phyloP scores from a whole-genome alignment of 2,329 filamentous ascomycete genomes.

The Coniochaeta sp. region DNA sequence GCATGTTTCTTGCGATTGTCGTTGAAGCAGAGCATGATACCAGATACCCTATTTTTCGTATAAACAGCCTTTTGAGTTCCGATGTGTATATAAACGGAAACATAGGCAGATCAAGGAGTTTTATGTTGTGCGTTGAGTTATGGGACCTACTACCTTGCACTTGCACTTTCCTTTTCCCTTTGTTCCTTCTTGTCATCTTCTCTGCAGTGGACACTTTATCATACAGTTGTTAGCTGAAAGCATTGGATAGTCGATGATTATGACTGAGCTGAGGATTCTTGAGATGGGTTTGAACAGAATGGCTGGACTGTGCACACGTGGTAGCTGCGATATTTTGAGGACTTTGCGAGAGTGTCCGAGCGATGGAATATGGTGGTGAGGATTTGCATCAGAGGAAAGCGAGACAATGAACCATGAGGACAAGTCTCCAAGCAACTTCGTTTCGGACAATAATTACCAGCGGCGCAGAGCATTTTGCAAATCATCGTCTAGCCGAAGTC shows the following conservation, averaged over 20 bases:
- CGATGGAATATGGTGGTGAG: background rate
- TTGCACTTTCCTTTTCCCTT: background rate
- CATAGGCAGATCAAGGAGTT: background rate
- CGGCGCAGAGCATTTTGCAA: background rate
- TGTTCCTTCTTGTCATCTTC: background rate
- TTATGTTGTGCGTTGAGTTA: background rate
- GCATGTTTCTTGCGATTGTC: slow-evolving; percentile 5
- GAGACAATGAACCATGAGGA: background rate
- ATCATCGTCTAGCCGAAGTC: background rate
- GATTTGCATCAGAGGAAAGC: background rate
- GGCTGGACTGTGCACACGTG: background rate
- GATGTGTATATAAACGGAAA: slow-evolving; percentile 1
- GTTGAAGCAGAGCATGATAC: background rate
- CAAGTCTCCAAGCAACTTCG: background rate
- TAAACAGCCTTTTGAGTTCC: slow-evolving; percentile 4
- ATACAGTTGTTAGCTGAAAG: background rate
- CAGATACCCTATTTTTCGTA: background rate
- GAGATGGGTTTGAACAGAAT: background rate
- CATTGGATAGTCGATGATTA: too few relatives aligned
- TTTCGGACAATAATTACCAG: background rate
- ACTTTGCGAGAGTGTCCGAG: background rate
- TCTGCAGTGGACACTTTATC: background rate
- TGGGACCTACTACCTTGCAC: background rate
- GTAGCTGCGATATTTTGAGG: background rate
- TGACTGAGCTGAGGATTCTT: too few relatives aligned